Conservation (phyloP, 768 basidiomycete species). For the Suillus tomentosus region DNA sequence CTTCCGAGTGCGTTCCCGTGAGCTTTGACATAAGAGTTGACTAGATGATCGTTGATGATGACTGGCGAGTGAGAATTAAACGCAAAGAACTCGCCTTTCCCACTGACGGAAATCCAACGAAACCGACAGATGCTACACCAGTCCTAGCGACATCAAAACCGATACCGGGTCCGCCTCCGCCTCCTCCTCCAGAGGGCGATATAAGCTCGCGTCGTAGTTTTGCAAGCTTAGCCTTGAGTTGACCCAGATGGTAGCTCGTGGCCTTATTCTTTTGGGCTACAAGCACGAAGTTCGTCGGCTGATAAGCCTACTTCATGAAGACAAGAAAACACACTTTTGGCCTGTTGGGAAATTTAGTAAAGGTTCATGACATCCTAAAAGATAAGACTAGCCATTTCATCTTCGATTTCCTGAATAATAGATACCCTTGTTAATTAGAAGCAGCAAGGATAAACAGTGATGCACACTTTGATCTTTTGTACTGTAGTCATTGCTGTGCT, state of each 20-base stretch:
- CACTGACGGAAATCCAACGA: conserved; percentile 91
- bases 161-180: conserved; percentile 85
- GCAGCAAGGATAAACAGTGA: conserved; percentile 20
- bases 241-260: conserved; percentile 93
- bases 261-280: conserved; percentile 96
- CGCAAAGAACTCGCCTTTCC: conserved; percentile 64
- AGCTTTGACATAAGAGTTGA: conserved; percentile 94
- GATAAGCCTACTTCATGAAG: conserved; percentile 9
- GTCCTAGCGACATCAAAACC: conserved; percentile 99
- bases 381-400: conserved; percentile 81
- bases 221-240: conserved; percentile 97
- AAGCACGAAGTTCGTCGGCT: conserved; percentile 17
- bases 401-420: conserved; percentile 78
- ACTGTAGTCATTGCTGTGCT: conserved; percentile 71
- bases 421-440: conserved; percentile 15
- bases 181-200: conserved; percentile 64
- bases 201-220: conserved; percentile 96
- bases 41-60: conserved; percentile 37
- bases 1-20: conserved; percentile 95
- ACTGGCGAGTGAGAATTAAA: conserved; percentile 14
- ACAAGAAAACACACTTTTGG: conserved; percentile 65
- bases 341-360: conserved; percentile 40
- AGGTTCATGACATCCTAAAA: conserved; percentile 8
- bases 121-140: conserved; percentile 95
- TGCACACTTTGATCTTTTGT: conserved; percentile 80